Conservation (phyloP, 495 filamentous ascomycete genomes). For the Friedmanniomyces simplex region DNA sequence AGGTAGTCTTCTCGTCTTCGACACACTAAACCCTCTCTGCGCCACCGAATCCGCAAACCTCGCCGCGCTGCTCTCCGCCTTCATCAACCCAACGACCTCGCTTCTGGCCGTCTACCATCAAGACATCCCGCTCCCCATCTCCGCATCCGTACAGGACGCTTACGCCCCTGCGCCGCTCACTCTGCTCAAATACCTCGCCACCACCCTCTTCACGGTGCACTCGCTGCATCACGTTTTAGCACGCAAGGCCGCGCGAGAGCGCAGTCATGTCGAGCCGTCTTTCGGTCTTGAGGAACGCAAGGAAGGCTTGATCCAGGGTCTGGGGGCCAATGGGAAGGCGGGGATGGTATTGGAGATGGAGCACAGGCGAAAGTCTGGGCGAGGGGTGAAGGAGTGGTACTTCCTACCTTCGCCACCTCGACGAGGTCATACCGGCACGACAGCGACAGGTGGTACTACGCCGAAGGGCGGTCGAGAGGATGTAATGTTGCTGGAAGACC, state of each 20-base stretch:
- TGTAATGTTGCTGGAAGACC: constrained; percentile 68
- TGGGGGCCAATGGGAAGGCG: constrained; percentile 38
- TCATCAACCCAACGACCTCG: constrained; percentile 42
- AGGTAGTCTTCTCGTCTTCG: constrained; percentile 47
- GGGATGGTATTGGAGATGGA: constrained; percentile 79
- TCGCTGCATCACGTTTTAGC: constrained; percentile 61
- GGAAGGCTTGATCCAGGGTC: constrained; percentile 62
- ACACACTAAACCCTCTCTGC: constrained; percentile 48
- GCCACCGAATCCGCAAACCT: constrained; percentile 33
- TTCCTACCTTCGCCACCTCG: constrained; percentile 43
- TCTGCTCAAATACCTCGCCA: constrained; percentile 53
- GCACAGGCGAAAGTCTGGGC: constrained; percentile 66
- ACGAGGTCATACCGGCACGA: too few species aligned
- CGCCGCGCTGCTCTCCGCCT: constrained; percentile 41
- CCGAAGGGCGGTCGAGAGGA: constrained; percentile 28
- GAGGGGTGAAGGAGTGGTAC: constrained; percentile 68
- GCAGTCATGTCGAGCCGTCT: constrained; percentile 56
- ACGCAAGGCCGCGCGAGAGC: constrained; percentile 54
- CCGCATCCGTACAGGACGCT: constrained; percentile 19
- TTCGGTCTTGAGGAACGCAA: constrained; percentile 66
- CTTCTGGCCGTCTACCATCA: constrained; percentile 57
- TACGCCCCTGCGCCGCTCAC: constrained; percentile 60
- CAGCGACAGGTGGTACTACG: constrained; percentile 1
- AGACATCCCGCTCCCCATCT: constrained; percentile 42
- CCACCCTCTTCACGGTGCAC: constrained; percentile 52